Evolutionary conservation across 768 basidiomycete genomes (phyloP).

Genomic region (Boletus insuetus): DNA sequence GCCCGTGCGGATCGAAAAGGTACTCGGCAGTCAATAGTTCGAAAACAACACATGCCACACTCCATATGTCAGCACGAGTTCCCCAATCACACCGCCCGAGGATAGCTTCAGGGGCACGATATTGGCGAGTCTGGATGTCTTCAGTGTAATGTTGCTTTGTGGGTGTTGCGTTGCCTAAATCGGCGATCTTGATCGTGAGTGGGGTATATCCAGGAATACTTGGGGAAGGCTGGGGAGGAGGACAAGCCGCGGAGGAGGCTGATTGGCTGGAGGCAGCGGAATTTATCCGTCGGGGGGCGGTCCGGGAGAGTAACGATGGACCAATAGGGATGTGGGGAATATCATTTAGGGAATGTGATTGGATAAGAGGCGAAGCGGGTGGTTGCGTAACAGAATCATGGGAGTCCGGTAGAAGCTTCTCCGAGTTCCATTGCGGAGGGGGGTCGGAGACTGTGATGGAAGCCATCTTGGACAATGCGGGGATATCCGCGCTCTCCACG

Average conservation of each 20-base stretch:
- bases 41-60: conserved; percentile 86
- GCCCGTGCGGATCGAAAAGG: conserved; percentile 86
- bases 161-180: conserved; percentile 92
- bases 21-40: conserved; percentile 90
- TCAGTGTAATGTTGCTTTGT: conserved; percentile 90
- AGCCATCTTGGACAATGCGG: conserved; percentile 36
- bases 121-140: conserved; percentile 96
- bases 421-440: neutral
- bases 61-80: conserved; percentile 85
- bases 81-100: conserved; percentile 87
- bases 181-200: conserved; percentile 89
- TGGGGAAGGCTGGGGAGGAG: conserved; percentile 24
- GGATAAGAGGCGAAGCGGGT: conserved; percentile 25
- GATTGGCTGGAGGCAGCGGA: conserved; percentile 19
- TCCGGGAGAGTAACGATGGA: conserved; percentile 62
- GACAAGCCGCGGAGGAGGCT: conserved; percentile 18
- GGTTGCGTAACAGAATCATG: conserved; percentile 1
- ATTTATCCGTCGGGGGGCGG: conserved; percentile 42
- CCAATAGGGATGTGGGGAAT: conserved; percentile 31
- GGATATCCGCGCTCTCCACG: conserved; percentile 33
- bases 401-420: neutral
- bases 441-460: conserved; percentile 20
- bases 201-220: conserved; percentile 33
- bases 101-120: conserved; percentile 93
- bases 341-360: conserved; percentile 16